A percentile compares a stretch with the other conserved stretches of the same genome.
Evolutionary conservation across 225 moss, liverwort and hornwort species (phyloP).

Genomic region (Lunularia cruciata): DNA sequence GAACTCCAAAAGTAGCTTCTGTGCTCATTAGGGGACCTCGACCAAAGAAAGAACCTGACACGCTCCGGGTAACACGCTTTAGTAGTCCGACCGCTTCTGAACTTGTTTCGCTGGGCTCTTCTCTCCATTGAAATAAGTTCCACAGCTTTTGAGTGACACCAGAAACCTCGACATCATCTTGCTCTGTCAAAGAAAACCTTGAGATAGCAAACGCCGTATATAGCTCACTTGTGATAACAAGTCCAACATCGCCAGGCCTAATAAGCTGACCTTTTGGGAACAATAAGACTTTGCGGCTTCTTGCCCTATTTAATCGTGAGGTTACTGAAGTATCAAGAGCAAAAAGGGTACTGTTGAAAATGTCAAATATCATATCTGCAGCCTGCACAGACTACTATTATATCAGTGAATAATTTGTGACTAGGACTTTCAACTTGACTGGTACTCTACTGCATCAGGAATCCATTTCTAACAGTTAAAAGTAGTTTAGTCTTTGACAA

Average conservation of each 20-base stretch:
- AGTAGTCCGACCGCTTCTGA: constrained; percentile 44
- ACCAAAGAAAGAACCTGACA: neutral
- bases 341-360: constrained; percentile 68
- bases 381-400: constrained; percentile 36
- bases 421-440: too few relatives aligned
- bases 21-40: neutral
- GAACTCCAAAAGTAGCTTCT: constrained; percentile 27
- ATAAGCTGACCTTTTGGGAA: constrained; percentile 76
- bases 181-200: constrained; percentile 20
- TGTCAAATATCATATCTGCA: constrained; percentile 59
- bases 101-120: constrained; percentile 18
- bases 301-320: constrained; percentile 35
- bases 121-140: constrained; percentile 7
- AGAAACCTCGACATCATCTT: neutral
- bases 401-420: neutral
- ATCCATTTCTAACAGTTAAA: too few relatives aligned
- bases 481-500: too few relatives aligned
- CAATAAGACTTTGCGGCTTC: constrained; percentile 59
- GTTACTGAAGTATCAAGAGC: constrained; percentile 66
- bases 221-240: constrained; percentile 70
- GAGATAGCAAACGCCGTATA: constrained; percentile 68
- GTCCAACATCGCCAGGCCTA: constrained; percentile 66
- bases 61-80: constrained; percentile 25
- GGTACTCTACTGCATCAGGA: too few relatives aligned
- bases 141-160: constrained; percentile 1